phyloP scores from a whole-genome alignment of 495 filamentous ascomycete species.

The Aspergillus saccharolyticus region DNA sequence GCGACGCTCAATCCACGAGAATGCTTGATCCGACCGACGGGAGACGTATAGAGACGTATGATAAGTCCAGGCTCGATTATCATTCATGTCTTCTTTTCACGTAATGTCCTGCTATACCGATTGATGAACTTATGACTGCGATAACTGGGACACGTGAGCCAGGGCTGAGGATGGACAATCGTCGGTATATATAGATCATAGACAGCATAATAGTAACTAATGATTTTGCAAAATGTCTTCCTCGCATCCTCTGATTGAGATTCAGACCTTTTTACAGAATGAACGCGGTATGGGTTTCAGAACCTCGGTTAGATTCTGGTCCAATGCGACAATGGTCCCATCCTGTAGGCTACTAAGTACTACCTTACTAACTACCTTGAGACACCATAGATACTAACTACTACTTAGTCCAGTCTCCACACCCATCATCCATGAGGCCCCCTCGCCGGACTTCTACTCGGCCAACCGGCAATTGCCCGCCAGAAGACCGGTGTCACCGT shows the following conservation, averaged over 20 bases:
- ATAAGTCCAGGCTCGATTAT: slow-evolving; percentile 7
- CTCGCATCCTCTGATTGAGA: background rate
- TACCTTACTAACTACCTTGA: too few species aligned
- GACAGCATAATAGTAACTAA: slow-evolving; percentile 17
- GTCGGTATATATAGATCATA: slow-evolving; percentile 12
- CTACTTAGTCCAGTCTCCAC: too few species aligned
- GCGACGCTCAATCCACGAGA: background rate
- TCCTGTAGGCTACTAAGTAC: background rate
- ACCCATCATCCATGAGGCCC: too few species aligned
- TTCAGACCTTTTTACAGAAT: too few species aligned
- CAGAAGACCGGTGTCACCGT: background rate
- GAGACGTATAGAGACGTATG: slow-evolving; percentile 5
- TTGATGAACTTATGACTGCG: slow-evolving; percentile 20
- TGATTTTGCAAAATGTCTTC: background rate
- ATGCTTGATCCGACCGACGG: background rate
- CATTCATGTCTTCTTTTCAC: slow-evolving; percentile 13
- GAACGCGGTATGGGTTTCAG: background rate
- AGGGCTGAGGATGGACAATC: slow-evolving; percentile 1
- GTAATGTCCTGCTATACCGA: slow-evolving; percentile 10
- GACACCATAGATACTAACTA: too few species aligned
- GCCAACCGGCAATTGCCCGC: too few species aligned
- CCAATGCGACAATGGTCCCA: background rate
- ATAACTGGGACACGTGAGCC: slow-evolving; percentile 11
- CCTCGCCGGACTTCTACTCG: too few species aligned
- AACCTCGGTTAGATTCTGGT: background rate